Base-by-base conservation (phyloP, 768 basidiomycete species). In the Flagelloscypha sp. region DNA sequence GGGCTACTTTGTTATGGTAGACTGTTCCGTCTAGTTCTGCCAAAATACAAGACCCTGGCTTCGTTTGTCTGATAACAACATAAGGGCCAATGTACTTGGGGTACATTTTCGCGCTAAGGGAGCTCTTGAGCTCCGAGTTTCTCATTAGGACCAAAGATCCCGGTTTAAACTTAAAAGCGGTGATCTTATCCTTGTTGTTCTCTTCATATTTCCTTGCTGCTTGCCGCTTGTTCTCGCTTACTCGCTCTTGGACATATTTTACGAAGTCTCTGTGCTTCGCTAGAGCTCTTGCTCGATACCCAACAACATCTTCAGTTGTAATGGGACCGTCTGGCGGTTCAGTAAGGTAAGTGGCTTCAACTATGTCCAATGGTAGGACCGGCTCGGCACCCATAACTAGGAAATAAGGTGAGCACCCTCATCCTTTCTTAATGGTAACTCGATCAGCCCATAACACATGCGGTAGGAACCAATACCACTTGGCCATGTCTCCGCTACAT, bases 321-420 rank as follows among this genome's bases (percentile, higher is more conserved):
- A 57, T 28, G 0, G 29, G 6, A 0, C 12, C 15, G 5, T 45
- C 30, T 15, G 47, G 37, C 2, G 41, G 47, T 4, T 50, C 42
- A 1, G 47, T 35, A 21, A 59, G 29, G 30, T 54, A 60, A 3
- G 52, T 56, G 0, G 53, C 47, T 31, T 58, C 52, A 8, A 42
- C 42, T 1, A 58, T 21, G 15, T 59, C 54, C 17, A 50, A 33
- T 0, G 48, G 52, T 4, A 50, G 35, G 1, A 52, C 20, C 5
- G 50, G 52, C 9, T 52, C 37, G 3, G 49, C 35, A 1, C 50
- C 47, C n/a, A 46, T 46, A 2, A 42, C 46, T 17, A 48, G 42
- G 20, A 48, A 46, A 24, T 41, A 52, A 1, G 50, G 45, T 12
- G 46, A 47, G 30, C 43, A 40, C 1, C 52, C 49, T 27, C 44